These are phyloP conservation scores for Solanum hybrid DNA, from an alignment of 305 asterid genomes.

Conservation along the genomic window DNA sequence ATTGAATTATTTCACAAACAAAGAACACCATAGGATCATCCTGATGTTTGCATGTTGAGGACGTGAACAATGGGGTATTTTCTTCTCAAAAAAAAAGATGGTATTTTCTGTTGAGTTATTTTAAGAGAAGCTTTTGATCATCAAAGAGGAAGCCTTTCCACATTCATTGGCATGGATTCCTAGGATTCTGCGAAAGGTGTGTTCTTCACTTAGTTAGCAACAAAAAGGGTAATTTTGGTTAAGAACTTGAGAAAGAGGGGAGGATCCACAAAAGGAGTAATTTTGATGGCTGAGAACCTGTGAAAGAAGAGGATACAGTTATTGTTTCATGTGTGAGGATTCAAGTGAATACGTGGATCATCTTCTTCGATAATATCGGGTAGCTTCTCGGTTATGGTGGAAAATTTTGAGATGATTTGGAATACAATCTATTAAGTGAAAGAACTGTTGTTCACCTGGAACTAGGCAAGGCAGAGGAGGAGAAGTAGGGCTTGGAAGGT, in stretches of 20 bases:
- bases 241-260: not conserved
- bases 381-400: not conserved
- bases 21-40: not conserved
- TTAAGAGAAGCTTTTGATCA: not conserved
- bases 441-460: not conserved
- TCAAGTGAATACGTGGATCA: not conserved
- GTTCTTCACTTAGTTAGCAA: not conserved
- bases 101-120: not conserved
- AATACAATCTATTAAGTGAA: not conserved
- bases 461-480: not conserved
- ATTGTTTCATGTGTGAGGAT: not conserved
- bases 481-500: not conserved
- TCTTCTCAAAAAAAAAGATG: not conserved
- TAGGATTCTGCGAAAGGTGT: not conserved
- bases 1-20: not conserved
- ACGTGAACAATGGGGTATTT: not conserved
- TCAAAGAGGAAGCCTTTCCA: not conserved
- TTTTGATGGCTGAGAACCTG: not conserved
- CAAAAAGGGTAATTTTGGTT: not conserved
- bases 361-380: not conserved
- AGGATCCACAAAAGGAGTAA: not conserved
- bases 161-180: not conserved
- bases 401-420: not conserved
- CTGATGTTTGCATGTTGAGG: not conserved
- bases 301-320: not conserved